A percentile compares a stretch with the other conserved stretches of the same genome.
Evolutionary conservation across 2,329 filamentous ascomycete species (phyloP).

Genomic region (Incumbomyces delicatus): DNA sequence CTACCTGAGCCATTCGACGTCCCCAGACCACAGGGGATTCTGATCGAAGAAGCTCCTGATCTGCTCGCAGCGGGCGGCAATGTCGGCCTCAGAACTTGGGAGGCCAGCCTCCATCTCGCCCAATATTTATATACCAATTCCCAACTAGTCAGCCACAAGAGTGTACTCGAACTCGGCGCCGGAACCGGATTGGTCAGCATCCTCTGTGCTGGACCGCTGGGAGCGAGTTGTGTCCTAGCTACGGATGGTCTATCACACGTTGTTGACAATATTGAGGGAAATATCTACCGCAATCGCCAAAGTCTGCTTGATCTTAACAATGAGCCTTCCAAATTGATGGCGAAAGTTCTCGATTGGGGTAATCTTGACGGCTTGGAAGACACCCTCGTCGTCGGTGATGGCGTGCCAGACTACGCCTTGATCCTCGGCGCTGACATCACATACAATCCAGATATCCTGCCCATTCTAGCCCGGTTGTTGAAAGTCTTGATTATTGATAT

Average conservation of each 20-base stretch:
- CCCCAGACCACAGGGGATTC: conserved; percentile 10
- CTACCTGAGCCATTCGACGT: conserved; percentile 12
- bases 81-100: conserved; percentile 61
- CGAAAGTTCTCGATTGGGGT: conserved; percentile 15
- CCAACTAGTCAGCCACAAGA: conserved; percentile 34
- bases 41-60: conserved; percentile 19
- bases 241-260: conserved; percentile 51
- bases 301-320: not conserved
- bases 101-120: conserved; percentile 55
- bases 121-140: conserved; percentile 39
- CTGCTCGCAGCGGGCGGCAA: conserved; percentile 34
- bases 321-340: not conserved
- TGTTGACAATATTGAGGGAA: conserved; percentile 30
- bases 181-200: conserved; percentile 59
- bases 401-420: conserved; percentile 10
- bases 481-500: conserved; percentile 9
- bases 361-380: conserved; percentile 13
- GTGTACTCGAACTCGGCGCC: conserved; percentile 54
- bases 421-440: conserved; percentile 20
- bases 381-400: conserved; percentile 6
- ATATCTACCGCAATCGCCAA: conserved; percentile 26
- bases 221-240: conserved; percentile 43
- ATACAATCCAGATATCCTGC: conserved; percentile 19
- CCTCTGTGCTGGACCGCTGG: conserved; percentile 50
- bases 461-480: conserved; percentile 15